Base-by-base conservation (phyloP, 352 stramenopile species). In the Phytophthora constricta region DNA sequence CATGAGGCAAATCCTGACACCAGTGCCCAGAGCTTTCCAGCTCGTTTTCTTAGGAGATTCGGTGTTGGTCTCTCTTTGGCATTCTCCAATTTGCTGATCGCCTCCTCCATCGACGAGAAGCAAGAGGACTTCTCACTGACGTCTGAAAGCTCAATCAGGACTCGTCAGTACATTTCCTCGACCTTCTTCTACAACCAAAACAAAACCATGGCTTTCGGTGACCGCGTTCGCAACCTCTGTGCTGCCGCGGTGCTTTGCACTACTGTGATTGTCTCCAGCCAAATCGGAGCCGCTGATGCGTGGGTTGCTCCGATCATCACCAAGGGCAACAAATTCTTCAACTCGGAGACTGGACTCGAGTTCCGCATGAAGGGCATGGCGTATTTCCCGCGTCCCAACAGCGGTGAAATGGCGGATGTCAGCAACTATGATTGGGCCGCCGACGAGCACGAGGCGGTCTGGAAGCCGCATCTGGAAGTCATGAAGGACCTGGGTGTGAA, bases 291-390 rank as follows among this genome's bases (percentile, higher is more conserved):
- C 2, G 43, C 63, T 1, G 22, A 80, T 68, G 81, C 75, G 23
- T 90, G 77, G 81, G n/a, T 81, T 3, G 34, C 77, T 33, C 75
- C 68, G 23, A 80, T 90, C 57, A 66, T 88, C 27, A 64, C 63
- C 39, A 89, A 87, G 47, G 86, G 87, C 65, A 94, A 94, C 80
- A 96, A 95, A 70, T 91, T 96, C 53, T 97, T 96, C 68, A 62
- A 95, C 64, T 86, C 78, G 3, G 52, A 79, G 3, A 88, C 82
- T 0, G 80, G 82, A 25, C 25, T 70, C 9, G 84, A 97, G 58
- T 90, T 93, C 62, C 76, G 80, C 13, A 71, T 92, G 37, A 89
- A 90, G 41, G 84, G 84, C n/a, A 86, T 92, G 76, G 81, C 77
- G 9, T 92, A 92, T 63, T 89, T 86, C 65, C 84, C 84, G 1